phyloP scores from a whole-genome alignment of 352 stramenopile species.

The Globisporangium irregulare region DNA sequence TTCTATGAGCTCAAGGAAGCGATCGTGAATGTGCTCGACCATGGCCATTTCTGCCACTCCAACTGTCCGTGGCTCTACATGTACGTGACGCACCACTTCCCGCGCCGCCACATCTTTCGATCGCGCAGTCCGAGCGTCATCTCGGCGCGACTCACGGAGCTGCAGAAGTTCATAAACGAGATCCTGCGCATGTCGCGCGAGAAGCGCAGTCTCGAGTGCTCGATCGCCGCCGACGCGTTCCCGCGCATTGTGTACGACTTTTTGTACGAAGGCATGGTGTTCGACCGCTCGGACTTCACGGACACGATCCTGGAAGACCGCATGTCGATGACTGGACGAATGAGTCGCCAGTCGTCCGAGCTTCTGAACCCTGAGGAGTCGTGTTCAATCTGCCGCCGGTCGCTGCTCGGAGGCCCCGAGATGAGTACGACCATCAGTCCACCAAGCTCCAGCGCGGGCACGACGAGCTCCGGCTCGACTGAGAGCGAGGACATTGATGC shows the following conservation, averaged over 20 bases:
- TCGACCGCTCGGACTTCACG: conserved; percentile 62
- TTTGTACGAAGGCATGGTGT: conserved; percentile 80
- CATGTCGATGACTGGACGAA: conserved; percentile 28
- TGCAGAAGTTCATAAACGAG: conserved; percentile 69
- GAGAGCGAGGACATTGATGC: conserved; percentile 28
- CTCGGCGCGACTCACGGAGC: conserved; percentile 47
- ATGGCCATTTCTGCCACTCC: conserved; percentile 76
- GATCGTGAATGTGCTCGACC: conserved; percentile 52
- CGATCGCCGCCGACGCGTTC: conserved; percentile 50
- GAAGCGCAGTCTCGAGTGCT: conserved; percentile 58
- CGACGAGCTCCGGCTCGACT: conserved; percentile 19
- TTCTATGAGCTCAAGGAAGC: conserved; percentile 78
- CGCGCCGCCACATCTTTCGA: conserved; percentile 69
- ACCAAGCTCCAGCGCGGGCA: conserved; percentile 22
- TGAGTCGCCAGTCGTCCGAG: conserved; percentile 19
- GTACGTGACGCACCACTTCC: conserved; percentile 76
- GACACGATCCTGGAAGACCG: conserved; percentile 57
- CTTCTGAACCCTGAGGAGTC: conserved; percentile 23
- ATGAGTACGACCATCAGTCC: conserved; percentile 36
- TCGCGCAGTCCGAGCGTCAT: conserved; percentile 66
- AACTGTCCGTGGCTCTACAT: conserved; percentile 87
- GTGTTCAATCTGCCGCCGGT: conserved; percentile 60
- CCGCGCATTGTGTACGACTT: conserved; percentile 78
- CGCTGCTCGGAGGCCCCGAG: conserved; percentile 24
- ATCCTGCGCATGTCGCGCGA: conserved; percentile 59